Conservation (phyloP, 2,329 filamentous ascomycete genomes). For the Neospermospora avenae region DNA sequence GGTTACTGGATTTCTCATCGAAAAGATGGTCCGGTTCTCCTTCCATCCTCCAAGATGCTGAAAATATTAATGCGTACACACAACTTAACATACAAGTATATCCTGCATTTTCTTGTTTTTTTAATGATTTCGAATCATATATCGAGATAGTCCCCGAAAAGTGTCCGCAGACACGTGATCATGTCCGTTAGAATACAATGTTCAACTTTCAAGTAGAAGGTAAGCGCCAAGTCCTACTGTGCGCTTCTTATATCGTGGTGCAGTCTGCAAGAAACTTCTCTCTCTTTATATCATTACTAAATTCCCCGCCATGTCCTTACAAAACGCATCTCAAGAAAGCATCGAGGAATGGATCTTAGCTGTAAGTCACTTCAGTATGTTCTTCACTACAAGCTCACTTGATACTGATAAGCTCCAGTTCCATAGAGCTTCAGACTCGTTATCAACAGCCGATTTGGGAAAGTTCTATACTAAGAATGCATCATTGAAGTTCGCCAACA, state of each 20-base stretch:
- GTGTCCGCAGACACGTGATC: constrained; percentile 9
- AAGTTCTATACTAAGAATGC: constrained; percentile 16
- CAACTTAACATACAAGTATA: background rate
- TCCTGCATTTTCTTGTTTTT: background rate
- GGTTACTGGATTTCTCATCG: background rate
- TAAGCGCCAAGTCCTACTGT: too few relatives aligned
- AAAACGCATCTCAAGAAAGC: background rate
- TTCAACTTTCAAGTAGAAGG: background rate
- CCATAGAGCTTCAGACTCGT: constrained; percentile 4
- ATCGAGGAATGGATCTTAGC: constrained; percentile 3
- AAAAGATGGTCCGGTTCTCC: too few relatives aligned
- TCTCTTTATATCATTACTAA: background rate
- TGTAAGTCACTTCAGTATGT: constrained; percentile 5
- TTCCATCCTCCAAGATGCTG: too few relatives aligned
- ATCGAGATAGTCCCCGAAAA: constrained; percentile 7
- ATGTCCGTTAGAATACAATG: background rate
- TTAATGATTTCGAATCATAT: constrained; percentile 9
- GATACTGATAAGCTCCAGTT: constrained; percentile 1
- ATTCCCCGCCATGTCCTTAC: background rate
- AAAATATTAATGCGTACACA: background rate
- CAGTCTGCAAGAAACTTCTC: background rate
- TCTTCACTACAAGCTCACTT: background rate
- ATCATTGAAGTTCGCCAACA: constrained; percentile 11
- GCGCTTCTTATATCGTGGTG: background rate
- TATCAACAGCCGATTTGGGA: constrained; percentile 8